phyloP scores from a whole-genome alignment of 202 grass and related monocot genomes.

The Zoysia matrella region DNA sequence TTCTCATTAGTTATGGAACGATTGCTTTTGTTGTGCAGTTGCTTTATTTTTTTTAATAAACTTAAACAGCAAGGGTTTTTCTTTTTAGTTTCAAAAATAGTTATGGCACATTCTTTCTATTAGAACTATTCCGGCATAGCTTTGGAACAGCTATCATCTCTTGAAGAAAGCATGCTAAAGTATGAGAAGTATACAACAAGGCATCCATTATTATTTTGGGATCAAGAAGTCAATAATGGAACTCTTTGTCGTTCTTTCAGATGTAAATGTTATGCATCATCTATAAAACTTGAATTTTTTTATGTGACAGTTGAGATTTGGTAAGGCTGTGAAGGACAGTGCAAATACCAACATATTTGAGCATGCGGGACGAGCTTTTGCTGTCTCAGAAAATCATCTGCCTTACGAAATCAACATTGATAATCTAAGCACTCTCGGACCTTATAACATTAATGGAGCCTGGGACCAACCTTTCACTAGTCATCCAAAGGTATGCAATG shows the following conservation, averaged over 20 bases:
- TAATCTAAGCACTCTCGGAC: slow-evolving; percentile 29
- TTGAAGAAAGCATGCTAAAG: neutral
- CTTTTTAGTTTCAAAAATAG: neutral
- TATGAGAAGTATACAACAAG: neutral
- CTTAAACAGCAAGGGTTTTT: no score
- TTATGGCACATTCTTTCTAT: neutral
- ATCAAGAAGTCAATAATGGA: neutral
- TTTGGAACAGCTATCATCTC: neutral
- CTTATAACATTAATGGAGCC: slow-evolving; percentile 31
- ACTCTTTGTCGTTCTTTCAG: neutral
- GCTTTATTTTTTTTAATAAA: no score
- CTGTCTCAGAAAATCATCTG: slow-evolving; percentile 39
- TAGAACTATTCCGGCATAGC: neutral
- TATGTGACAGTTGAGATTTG: slow-evolving; percentile 40
- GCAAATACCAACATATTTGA: slow-evolving; percentile 52
- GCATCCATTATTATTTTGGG: neutral
- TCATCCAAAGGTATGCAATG: slow-evolving; percentile 44
- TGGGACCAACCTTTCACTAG: slow-evolving; percentile 47
- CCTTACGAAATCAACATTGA: slow-evolving; percentile 38
- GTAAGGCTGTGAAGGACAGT: slow-evolving; percentile 34
- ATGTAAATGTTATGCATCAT: neutral
- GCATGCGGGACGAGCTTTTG: slow-evolving; percentile 44
- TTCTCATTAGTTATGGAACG: no score
- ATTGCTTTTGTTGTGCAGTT: no score
- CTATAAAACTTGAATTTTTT: neutral